Conservation (phyloP, 2,329 filamentous ascomycete species). For the Talaromyces funiculosus region DNA sequence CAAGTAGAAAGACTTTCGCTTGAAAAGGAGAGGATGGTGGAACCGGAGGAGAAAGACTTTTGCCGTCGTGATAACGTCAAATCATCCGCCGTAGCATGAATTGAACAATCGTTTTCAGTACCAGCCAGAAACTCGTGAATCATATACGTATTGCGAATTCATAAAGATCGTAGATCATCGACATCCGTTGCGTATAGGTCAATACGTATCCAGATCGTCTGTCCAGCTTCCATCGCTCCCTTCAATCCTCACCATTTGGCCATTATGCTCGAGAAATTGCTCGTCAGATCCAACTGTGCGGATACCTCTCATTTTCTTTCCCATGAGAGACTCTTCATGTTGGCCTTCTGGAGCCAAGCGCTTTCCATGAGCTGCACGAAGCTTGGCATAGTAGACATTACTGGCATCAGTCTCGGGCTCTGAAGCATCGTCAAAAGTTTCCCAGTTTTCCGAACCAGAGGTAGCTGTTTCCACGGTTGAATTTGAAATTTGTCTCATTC, state of each 20-base stretch:
- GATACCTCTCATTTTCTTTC: slow-evolving; percentile 19
- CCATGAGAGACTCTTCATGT: slow-evolving; percentile 36
- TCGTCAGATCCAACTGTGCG: slow-evolving; percentile 27
- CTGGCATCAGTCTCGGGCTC: slow-evolving; percentile 68
- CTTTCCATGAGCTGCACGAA: slow-evolving; percentile 64
- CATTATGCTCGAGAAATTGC: slow-evolving; percentile 36
- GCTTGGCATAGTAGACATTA: slow-evolving; percentile 74
- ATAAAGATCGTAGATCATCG: slow-evolving; percentile 15
- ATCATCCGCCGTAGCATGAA: neutral
- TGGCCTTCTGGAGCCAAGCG: slow-evolving; percentile 46
- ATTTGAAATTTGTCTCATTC: slow-evolving; percentile 63
- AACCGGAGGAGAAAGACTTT: neutral
- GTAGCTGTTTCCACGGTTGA: slow-evolving; percentile 59
- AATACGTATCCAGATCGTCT: slow-evolving; percentile 45
- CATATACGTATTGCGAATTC: neutral
- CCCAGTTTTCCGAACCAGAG: slow-evolving; percentile 93
- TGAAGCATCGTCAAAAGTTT: slow-evolving; percentile 84
- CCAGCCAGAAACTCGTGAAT: slow-evolving; percentile 9
- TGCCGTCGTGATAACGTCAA: neutral
- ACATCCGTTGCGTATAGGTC: slow-evolving; percentile 1
- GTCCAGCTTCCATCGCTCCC: slow-evolving; percentile 52
- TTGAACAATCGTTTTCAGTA: slow-evolving; percentile 1
- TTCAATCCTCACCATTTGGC: slow-evolving; percentile 41
- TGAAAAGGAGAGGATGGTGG: neutral
- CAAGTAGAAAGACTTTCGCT: neutral